A percentile compares a stretch with the other conserved stretches of the same genome.
phyloP scores from a whole-genome alignment of 2,329 filamentous ascomycete genomes.

The Colletotrichum neosansevieriae region DNA sequence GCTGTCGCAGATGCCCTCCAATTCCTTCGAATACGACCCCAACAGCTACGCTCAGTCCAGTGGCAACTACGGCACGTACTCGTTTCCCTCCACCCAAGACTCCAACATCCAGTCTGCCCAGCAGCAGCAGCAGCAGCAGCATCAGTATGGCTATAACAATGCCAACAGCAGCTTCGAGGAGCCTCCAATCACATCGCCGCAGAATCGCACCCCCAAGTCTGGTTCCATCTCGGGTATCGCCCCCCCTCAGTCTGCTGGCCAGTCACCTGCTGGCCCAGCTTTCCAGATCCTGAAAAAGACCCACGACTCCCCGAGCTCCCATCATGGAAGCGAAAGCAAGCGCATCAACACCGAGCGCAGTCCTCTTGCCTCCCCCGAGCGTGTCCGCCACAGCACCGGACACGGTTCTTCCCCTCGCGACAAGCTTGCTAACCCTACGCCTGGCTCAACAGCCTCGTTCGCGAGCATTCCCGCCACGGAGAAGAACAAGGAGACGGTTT shows the following conservation, averaged over 20 bases:
- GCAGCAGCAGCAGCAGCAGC: slow-evolving; percentile 29
- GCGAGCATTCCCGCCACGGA: slow-evolving; percentile 41
- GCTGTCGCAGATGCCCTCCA: slow-evolving; percentile 40
- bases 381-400: slow-evolving; percentile 51
- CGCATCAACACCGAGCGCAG: slow-evolving; percentile 57
- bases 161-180: slow-evolving; percentile 52
- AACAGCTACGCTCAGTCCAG: slow-evolving; percentile 42
- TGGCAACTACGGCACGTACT: slow-evolving; percentile 41
- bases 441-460: slow-evolving; percentile 40
- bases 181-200: slow-evolving; percentile 54
- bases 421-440: slow-evolving; percentile 39
- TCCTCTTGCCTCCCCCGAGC: slow-evolving; percentile 59
- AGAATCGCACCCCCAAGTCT: slow-evolving; percentile 56
- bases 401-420: slow-evolving; percentile 49
- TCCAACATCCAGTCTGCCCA: slow-evolving; percentile 41
- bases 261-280: slow-evolving; percentile 50
- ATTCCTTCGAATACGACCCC: slow-evolving; percentile 44
- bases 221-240: slow-evolving; percentile 49
- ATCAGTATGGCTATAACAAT: slow-evolving; percentile 46
- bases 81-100: slow-evolving; percentile 40
- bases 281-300: slow-evolving; percentile 67
- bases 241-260: slow-evolving; percentile 44
- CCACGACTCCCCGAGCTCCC: slow-evolving; percentile 50
- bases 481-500: slow-evolving; percentile 72
- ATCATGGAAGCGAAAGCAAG: slow-evolving; percentile 56